Conservation (phyloP, 2,329 filamentous ascomycete species). For the Neodidymelliopsis sp. region DNA sequence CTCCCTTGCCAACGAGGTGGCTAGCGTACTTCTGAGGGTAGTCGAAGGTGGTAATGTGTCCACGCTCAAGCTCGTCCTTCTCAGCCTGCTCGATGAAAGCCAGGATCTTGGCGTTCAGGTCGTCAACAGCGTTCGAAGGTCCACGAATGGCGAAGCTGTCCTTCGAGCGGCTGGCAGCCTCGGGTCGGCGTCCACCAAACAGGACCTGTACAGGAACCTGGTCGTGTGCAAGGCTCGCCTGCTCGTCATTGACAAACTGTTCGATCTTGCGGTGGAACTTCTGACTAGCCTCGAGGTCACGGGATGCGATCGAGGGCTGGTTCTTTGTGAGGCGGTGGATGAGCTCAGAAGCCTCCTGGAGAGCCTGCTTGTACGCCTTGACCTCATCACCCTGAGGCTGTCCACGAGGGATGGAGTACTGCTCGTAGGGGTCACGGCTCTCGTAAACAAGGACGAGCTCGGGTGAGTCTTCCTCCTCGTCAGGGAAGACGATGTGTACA, state of each 20-base stretch:
- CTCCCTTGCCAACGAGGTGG: slow-evolving; percentile 74
- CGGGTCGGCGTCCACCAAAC: slow-evolving; percentile 54
- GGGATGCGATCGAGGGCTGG: slow-evolving; percentile 63
- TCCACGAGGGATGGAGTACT: slow-evolving; percentile 63
- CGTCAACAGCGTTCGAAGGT: slow-evolving; percentile 74
- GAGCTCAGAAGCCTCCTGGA: slow-evolving; percentile 66
- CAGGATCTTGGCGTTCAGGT: slow-evolving; percentile 74
- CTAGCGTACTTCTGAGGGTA: slow-evolving; percentile 96
- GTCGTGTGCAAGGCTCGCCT: slow-evolving; percentile 56
- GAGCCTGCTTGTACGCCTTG: slow-evolving; percentile 63
- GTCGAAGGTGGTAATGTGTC: slow-evolving; percentile 84
- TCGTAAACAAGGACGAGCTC: slow-evolving; percentile 79
- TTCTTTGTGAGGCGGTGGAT: slow-evolving; percentile 62
- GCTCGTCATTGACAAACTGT: slow-evolving; percentile 65
- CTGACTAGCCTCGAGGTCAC: slow-evolving; percentile 61
- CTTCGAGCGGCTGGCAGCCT: slow-evolving; percentile 62
- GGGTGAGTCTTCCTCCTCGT: slow-evolving; percentile 64
- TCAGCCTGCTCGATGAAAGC: slow-evolving; percentile 87
- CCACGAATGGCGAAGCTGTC: slow-evolving; percentile 76
- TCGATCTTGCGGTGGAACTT: slow-evolving; percentile 71
- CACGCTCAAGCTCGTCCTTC: slow-evolving; percentile 91
- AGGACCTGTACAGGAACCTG: slow-evolving; percentile 65
- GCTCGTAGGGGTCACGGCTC: slow-evolving; percentile 62
- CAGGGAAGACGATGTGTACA: slow-evolving; percentile 76
- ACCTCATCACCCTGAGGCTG: slow-evolving; percentile 64